phyloP scores from a whole-genome alignment of 257 asterid species.

The Paraleonurus japonicus region DNA sequence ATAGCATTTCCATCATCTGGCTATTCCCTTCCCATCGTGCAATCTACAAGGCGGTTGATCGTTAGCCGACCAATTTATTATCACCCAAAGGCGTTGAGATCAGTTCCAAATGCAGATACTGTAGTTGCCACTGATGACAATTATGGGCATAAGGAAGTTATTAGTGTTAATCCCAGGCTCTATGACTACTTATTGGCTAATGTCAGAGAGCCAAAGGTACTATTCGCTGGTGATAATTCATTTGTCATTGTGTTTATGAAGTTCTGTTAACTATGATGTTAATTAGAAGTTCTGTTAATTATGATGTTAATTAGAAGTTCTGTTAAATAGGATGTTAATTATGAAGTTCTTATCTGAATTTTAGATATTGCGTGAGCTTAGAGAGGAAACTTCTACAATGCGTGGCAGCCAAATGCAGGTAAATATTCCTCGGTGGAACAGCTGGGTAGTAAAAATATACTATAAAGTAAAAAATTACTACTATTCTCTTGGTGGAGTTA shows the following conservation, averaged over 20 bases:
- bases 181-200: slow-evolving; percentile 75
- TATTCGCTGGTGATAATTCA: background rate
- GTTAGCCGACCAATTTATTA: slow-evolving; percentile 16
- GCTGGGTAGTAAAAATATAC: background rate
- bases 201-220: slow-evolving; percentile 85
- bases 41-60: slow-evolving; percentile 7
- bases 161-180: slow-evolving; percentile 65
- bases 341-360: slow-evolving; percentile 15
- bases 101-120: slow-evolving; percentile 39
- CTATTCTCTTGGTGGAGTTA: slow-evolving; percentile 4
- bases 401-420: slow-evolving; percentile 96
- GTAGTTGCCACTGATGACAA: slow-evolving; percentile 48
- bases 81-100: slow-evolving; percentile 33
- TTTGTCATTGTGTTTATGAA: background rate
- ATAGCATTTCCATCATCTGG: slow-evolving; percentile 14
- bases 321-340: slow-evolving; percentile 14
- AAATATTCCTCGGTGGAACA: background rate
- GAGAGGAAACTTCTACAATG: slow-evolving; percentile 89
- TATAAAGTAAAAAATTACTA: background rate
- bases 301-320: slow-evolving; percentile 15
- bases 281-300: slow-evolving; percentile 2
- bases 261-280: slow-evolving; percentile 8
- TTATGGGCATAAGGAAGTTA: slow-evolving; percentile 74
- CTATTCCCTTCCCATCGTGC: slow-evolving; percentile 19
- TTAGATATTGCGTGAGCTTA: slow-evolving; percentile 79